Evolutionary conservation across 176 grass and related monocot species (phyloP).

Genomic region (Oryza brachyantha): DNA sequence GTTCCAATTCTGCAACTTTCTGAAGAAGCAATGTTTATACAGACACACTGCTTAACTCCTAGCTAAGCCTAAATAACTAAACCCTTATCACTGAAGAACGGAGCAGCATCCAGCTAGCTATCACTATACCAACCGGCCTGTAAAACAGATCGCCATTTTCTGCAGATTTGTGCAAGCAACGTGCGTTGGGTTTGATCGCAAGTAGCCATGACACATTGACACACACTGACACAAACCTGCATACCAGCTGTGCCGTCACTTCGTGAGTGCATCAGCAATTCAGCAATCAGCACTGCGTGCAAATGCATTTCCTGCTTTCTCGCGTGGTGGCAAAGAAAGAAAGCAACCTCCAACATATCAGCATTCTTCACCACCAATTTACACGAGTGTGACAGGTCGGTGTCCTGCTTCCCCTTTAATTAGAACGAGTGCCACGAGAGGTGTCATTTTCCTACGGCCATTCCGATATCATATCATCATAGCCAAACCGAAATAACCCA

Average conservation of each 20-base stretch:
- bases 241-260: background rate
- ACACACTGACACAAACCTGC: background rate
- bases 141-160: no score
- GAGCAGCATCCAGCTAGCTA: background rate
- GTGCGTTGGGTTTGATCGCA: background rate
- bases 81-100: background rate
- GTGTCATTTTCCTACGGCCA: background rate
- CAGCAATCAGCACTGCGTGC: background rate
- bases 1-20: background rate
- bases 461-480: no score
- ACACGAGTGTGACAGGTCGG: background rate
- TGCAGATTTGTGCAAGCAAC: no score
- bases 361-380: background rate
- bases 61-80: background rate
- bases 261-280: background rate
- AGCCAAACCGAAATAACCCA: no score
- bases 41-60: no score
- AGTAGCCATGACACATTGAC: background rate
- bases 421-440: no score
- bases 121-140: no score
- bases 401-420: background rate
- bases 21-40: background rate
- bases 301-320: background rate
- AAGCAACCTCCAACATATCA: slow-evolving; percentile 25
- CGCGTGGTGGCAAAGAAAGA: slow-evolving; percentile 12